Conservation (phyloP, 208 protist species). For the Kentomonas sorsogonicus region DNA sequence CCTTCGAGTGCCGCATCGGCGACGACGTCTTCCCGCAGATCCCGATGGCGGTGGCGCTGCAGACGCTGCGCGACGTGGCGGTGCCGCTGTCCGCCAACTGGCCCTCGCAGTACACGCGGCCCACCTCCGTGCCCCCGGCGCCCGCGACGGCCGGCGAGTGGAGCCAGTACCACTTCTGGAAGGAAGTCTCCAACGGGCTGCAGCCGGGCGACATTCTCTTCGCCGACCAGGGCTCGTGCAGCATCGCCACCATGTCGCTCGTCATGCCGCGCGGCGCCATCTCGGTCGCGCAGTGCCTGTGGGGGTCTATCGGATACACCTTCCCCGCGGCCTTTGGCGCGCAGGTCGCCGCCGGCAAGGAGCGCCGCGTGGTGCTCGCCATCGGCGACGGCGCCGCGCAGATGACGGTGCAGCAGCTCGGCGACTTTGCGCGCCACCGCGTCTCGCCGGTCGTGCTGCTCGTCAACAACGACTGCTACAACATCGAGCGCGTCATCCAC, state of each 20-base stretch:
- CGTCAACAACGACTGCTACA: slow-evolving; percentile 56
- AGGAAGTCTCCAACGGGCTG: slow-evolving; percentile 30
- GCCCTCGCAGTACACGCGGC: no score
- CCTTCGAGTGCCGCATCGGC: slow-evolving; percentile 14
- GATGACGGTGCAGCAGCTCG: slow-evolving; percentile 55
- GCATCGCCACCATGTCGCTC: slow-evolving; percentile 30
- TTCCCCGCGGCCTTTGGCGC: slow-evolving; percentile 39
- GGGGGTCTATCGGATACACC: slow-evolving; percentile 46
- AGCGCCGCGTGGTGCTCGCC: slow-evolving; percentile 38
- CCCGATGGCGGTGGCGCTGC: slow-evolving; percentile 21
- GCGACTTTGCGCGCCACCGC: slow-evolving; percentile 15
- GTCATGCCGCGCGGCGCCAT: slow-evolving; percentile 22
- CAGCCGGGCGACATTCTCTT: slow-evolving; percentile 33
- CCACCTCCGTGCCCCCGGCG: neutral
- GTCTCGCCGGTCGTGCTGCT: slow-evolving; percentile 27
- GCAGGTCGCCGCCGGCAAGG: slow-evolving; percentile 30
- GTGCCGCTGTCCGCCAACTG: slow-evolving; percentile 16
- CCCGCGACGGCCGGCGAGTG: slow-evolving; percentile 8
- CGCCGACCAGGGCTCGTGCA: slow-evolving; percentile 40
- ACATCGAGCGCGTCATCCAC: slow-evolving; percentile 48
- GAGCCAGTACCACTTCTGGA: slow-evolving; percentile 35
- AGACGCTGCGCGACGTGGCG: slow-evolving; percentile 15
- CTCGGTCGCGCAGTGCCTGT: slow-evolving; percentile 26
- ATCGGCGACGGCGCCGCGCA: slow-evolving; percentile 42
- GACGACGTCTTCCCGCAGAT: slow-evolving; percentile 8